These are phyloP conservation scores for Gypsophila paniculata DNA, from an alignment of 179 eudicot species.

Conservation along the genomic window DNA sequence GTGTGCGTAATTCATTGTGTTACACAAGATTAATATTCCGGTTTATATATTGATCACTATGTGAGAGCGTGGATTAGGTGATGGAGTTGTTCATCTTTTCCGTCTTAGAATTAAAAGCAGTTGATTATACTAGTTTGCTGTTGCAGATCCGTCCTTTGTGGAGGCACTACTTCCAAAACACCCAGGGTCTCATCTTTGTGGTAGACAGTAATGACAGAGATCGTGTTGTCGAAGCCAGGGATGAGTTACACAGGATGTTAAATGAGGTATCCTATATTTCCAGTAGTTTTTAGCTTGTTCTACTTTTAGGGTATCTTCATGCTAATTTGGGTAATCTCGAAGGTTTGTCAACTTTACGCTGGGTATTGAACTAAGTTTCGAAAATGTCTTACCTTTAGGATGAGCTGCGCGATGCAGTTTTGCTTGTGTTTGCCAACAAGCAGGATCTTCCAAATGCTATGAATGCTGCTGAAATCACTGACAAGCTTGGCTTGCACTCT, in stretches of 20 bases:
- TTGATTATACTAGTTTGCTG: background rate
- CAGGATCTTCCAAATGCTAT: slow-evolving; percentile 95
- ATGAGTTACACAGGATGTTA: slow-evolving; percentile 49
- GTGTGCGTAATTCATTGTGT: background rate
- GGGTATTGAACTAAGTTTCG: slow-evolving; percentile 12
- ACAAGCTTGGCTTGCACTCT: slow-evolving; percentile 87
- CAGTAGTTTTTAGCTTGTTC: too few relatives aligned
- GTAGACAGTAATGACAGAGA: slow-evolving; percentile 51
- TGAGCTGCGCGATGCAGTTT: slow-evolving; percentile 88
- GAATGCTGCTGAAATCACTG: slow-evolving; percentile 95
- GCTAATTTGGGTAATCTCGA: too few relatives aligned
- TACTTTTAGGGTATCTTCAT: background rate
- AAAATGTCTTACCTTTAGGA: slow-evolving; percentile 42
- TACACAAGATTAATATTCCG: background rate
- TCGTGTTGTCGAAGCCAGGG: slow-evolving; percentile 44
- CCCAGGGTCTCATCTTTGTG: slow-evolving; percentile 47
- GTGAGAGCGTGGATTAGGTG: background rate
- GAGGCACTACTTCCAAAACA: slow-evolving; percentile 51
- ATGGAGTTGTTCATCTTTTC: background rate
- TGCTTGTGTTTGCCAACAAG: slow-evolving; percentile 86
- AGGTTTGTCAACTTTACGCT: too few relatives aligned
- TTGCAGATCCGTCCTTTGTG: slow-evolving; percentile 53
- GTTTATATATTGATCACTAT: background rate
- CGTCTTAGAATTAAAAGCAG: background rate
- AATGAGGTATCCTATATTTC: slow-evolving; percentile 32